Evolutionary conservation across 805 yeast genomes (phyloP).

Genomic region (Pichia nakasei): DNA sequence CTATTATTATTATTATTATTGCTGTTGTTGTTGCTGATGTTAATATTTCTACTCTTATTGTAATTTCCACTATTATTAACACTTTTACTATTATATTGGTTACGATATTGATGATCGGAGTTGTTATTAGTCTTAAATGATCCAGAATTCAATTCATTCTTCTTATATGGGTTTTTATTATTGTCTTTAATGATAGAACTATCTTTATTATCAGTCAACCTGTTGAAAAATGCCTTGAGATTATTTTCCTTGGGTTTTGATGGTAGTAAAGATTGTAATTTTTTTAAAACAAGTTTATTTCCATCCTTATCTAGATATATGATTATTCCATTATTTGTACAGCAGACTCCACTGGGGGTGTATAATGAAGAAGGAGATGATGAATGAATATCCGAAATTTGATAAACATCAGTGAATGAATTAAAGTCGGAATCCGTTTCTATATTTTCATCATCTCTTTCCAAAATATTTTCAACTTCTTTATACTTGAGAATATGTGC

Average conservation of each 20-base stretch:
- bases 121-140: too few relatives aligned
- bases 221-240: too few relatives aligned
- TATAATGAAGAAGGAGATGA: not conserved
- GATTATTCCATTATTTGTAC: not conserved
- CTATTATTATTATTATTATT: not conserved
- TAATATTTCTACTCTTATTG: not conserved
- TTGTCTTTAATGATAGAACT: not conserved
- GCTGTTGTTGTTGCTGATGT: not conserved
- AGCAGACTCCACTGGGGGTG: not conserved
- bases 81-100: not conserved
- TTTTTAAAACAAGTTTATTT: not conserved
- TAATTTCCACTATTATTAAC: not conserved
- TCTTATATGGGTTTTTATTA: too few relatives aligned
- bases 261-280: not conserved
- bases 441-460: not conserved
- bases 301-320: conserved; percentile 1
- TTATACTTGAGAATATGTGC: not conserved
- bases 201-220: not conserved
- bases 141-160: too few relatives aligned
- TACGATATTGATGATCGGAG: too few relatives aligned
- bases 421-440: not conserved
- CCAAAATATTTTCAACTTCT: not conserved
- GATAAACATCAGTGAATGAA: not conserved
- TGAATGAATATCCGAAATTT: not conserved
- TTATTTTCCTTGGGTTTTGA: not conserved